A percentile compares a stretch with the other conserved stretches of the same genome.
These are phyloP conservation scores for Xanthoceras sorbifolium DNA, from an alignment of 345 rosid species.

Conservation along the genomic window DNA sequence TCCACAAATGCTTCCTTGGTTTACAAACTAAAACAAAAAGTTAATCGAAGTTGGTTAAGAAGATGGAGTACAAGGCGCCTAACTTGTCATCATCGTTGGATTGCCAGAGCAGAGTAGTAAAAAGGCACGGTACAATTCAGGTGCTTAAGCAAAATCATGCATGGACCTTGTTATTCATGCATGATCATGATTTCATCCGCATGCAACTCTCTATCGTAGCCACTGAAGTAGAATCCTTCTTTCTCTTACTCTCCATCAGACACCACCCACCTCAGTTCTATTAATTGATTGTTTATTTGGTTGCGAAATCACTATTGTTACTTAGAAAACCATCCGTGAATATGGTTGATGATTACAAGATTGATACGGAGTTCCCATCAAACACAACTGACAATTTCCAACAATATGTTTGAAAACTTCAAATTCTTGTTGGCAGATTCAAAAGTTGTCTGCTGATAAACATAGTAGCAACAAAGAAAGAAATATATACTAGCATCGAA, in stretches of 20 bases:
- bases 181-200: neutral
- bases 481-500: no score
- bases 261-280: neutral
- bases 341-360: neutral
- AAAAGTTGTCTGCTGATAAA: neutral
- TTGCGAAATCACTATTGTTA: neutral
- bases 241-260: neutral
- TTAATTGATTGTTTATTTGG: neutral
- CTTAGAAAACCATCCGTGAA: neutral
- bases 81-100: no score
- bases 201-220: neutral
- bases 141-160: neutral
- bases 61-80: no score
- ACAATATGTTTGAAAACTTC: no score
- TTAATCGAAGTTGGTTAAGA: no score
- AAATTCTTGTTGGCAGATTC: no score
- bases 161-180: neutral
- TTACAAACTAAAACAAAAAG: no score
- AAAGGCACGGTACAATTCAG: neutral
- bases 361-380: neutral
- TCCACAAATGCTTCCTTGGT: no score
- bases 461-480: neutral
- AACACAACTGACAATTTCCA: neutral
- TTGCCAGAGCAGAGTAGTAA: no score
- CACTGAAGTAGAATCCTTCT: no score